Evolutionary conservation across 169 alveolate genomes (phyloP), one percentile per base, ranked within the genome.

Genomic region (Plasmodium chabaudi): DNA sequence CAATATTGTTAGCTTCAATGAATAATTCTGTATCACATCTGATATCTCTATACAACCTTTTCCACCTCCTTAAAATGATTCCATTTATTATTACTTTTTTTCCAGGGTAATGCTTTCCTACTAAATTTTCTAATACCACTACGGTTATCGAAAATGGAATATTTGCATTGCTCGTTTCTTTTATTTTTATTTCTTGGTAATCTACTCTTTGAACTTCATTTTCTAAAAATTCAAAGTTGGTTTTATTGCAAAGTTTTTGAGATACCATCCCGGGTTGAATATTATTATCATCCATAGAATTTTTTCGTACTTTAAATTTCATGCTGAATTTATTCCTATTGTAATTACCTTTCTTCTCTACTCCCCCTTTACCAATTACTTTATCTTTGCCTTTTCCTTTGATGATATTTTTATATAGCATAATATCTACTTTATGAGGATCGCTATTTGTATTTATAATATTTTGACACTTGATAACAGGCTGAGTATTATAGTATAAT

Each of bases 61-160:
- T 74, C 94, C 94, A 93, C 34, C 95, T 68, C 19, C 94, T 56
- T 27, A 72, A 61, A 12, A 93, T 89, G 2, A 93, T 88, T 17
- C 91, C 95, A 46, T 77, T 65, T 25, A 93, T 77, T 56, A 91
- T 91, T 1, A 93, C 91, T 5, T 75, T 93, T 70, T 93, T 93
- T 9, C 95, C 95, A 25, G 95, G 95, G 61, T 82, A 64, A 65
- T 93, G 90, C 13, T 82, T 91, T 34, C 95, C 95, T 3, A 92
- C 90, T 23, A 93, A 69, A 44, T 93, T 93, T 70, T 90, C 92
- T 63, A 92, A 75, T 21, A 91, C 70, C 15, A 93, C 94, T n/a
- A 91, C 95, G 5, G 95, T 92, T 12, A 64, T 72, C 15, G 88
- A 87, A 60, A 46, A 91, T 7, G 88, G 95, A 42, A 77, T 91